Base-by-base conservation (phyloP, 2,329 filamentous ascomycete species). In the Lachnellula willkommii region DNA sequence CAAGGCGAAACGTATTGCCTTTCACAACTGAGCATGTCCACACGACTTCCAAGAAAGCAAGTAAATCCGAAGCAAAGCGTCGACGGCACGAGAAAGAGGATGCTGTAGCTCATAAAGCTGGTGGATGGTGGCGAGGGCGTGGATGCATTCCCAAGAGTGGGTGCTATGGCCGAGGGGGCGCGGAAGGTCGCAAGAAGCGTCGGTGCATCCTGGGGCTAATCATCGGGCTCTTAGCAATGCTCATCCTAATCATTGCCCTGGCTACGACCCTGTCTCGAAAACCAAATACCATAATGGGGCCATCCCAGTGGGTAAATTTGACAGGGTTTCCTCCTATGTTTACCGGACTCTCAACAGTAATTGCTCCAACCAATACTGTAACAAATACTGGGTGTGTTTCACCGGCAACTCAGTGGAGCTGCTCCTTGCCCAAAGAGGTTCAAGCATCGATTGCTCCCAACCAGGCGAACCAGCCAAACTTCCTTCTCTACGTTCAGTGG, bases 311-410 rank as follows among this genome's bases (percentile, higher is more conserved):
- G 87, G 77, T 96, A 55, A 96, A 95, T 68, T 70, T 95, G 59
- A 95, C 92, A 1, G 84, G 85, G 50, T 96, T 89, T 63, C 92
- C 92, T 17, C 87, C 91, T 0, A 89, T 96, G 66, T 90, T 89
- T 1, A 93, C 89, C 0, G 93, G 92, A 0, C 79, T 93, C 17
- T 79, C 89, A 58, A 95, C 90, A 0, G 80, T 96, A 15, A 82
- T 88, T 15, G 87, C 87, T 5, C 83, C 90, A 0, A 81, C 89
- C 63, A 84, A 87, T 50, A 79, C 80, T 0, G 73, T 79, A 2
- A 74, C 82, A n/a, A 79, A 83, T 53, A 82, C 81, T 22, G 82
- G 81, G 6, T 97, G 92, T 63, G 84, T 92, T 4, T 75, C 78
- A 7, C 87, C 87, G 0, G 77, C 83, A 3, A 89, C 88, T 0